Conservation (phyloP, 2,329 filamentous ascomycete species). For the Tolypocladium nubicola region DNA sequence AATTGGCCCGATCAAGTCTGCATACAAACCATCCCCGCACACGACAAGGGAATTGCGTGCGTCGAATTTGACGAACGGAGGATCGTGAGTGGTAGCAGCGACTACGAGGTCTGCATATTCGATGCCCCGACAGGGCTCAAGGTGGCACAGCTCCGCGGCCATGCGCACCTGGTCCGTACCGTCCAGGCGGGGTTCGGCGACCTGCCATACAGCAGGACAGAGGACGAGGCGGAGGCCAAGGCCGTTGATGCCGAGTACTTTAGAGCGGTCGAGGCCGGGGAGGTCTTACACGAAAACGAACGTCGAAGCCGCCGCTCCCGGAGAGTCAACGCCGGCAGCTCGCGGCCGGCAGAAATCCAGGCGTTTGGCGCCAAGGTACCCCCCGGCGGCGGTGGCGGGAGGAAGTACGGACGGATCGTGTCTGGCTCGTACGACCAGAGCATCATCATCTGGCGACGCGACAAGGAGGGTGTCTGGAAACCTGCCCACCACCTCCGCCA, state of each 20-base stretch:
- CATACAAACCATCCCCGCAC: slow-evolving; percentile 69
- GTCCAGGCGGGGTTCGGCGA: slow-evolving; percentile 94
- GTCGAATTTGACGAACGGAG: slow-evolving; percentile 91
- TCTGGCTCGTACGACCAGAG: slow-evolving; percentile 95
- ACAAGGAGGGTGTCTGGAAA: slow-evolving; percentile 76
- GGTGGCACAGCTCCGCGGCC: slow-evolving; percentile 76
- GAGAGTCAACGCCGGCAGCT: slow-evolving; percentile 59
- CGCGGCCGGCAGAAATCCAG: slow-evolving; percentile 63
- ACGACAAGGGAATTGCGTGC: slow-evolving; percentile 92
- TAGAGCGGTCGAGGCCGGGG: slow-evolving; percentile 42
- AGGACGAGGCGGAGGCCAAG: slow-evolving; percentile 63
- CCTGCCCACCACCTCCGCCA: slow-evolving; percentile 66
- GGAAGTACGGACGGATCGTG: slow-evolving; percentile 85
- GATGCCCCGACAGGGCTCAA: slow-evolving; percentile 78
- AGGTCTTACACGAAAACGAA: slow-evolving; percentile 25
- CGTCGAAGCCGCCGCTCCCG: slow-evolving; percentile 25
- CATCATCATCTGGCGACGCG: slow-evolving; percentile 88
- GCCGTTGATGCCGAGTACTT: slow-evolving; percentile 66
- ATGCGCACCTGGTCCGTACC: slow-evolving; percentile 78
- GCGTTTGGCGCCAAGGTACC: slow-evolving; percentile 79
- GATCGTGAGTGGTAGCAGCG: slow-evolving; percentile 92
- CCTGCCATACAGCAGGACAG: slow-evolving; percentile 65
- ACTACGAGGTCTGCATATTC: slow-evolving; percentile 93
- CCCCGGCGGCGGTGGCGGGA: slow-evolving; percentile 82
- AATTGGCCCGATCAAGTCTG: slow-evolving; percentile 73